Conservation (phyloP, 306 rosid genomes). For the Rosa chinensis region DNA sequence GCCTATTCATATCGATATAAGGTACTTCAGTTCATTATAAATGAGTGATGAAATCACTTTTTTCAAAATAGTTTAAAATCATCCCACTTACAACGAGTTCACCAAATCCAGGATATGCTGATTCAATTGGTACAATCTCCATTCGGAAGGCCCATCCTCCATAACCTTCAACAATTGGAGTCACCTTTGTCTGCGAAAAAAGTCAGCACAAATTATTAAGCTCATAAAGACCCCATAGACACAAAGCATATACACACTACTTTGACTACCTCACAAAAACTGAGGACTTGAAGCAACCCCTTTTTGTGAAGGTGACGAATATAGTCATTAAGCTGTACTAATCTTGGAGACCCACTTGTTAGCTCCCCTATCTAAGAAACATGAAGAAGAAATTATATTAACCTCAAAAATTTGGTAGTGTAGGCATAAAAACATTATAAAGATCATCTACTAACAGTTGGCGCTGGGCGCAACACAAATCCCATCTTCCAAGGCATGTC, state of each 20-base stretch:
- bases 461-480: slow-evolving; percentile 86
- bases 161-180: slow-evolving; percentile 96
- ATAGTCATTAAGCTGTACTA: slow-evolving; percentile 83
- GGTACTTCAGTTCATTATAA: not conserved
- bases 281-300: slow-evolving; percentile 77
- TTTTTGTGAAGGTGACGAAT: slow-evolving; percentile 82
- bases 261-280: slow-evolving; percentile 86
- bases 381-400: slow-evolving; percentile 27
- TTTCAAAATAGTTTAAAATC: slow-evolving; percentile 8
- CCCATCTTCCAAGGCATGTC: slow-evolving; percentile 99
- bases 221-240: slow-evolving; percentile 20
- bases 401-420: slow-evolving; percentile 10
- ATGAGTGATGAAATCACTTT: no score
- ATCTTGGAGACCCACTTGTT: slow-evolving; percentile 84
- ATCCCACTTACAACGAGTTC: slow-evolving; percentile 83
- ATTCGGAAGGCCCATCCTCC: slow-evolving; percentile 98
- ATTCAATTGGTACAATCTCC: slow-evolving; percentile 97
- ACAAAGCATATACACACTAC: slow-evolving; percentile 11
- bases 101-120: slow-evolving; percentile 98
- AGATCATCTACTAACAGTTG: slow-evolving; percentile 61
- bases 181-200: slow-evolving; percentile 86
- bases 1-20: not conserved
- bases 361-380: slow-evolving; percentile 85
- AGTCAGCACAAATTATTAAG: slow-evolving; percentile 32
- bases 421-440: slow-evolving; percentile 8